These are phyloP conservation scores for Talaromyces sp. DNA, from an alignment of 2,329 filamentous ascomycete species.

Conservation along the genomic window DNA sequence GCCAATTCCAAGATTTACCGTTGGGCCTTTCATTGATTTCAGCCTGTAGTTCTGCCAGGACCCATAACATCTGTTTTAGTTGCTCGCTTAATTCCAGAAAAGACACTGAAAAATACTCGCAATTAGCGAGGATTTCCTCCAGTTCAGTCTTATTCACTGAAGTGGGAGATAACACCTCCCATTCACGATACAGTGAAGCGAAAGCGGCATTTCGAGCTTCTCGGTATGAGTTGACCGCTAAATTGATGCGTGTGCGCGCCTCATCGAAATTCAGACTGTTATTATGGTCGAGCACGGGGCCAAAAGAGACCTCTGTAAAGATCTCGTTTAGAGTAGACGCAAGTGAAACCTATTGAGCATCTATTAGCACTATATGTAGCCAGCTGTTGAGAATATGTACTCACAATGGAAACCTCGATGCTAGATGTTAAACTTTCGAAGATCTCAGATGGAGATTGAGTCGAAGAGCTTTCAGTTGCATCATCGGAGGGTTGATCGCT, in stretches of 20 bases:
- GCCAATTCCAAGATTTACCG: not conserved
- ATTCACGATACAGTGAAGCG: slow-evolving; percentile 74
- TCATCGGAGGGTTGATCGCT: not conserved
- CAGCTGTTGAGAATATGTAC: not conserved
- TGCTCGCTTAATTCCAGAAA: slow-evolving; percentile 87
- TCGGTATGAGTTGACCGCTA: slow-evolving; percentile 62
- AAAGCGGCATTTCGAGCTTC: slow-evolving; percentile 73
- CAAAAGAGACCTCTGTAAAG: not conserved
- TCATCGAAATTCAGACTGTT: not conserved
- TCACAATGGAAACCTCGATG: not conserved
- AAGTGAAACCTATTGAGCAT: not conserved
- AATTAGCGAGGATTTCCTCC: slow-evolving; percentile 92
- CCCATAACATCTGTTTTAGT: slow-evolving; percentile 76
- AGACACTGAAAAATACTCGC: slow-evolving; percentile 91
- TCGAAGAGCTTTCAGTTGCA: not conserved
- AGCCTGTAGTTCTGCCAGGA: slow-evolving; percentile 78
- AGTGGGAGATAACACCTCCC: slow-evolving; percentile 69
- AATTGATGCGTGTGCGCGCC: not conserved
- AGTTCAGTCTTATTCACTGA: slow-evolving; percentile 84
- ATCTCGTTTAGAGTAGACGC: not conserved
- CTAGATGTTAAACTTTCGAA: not conserved
- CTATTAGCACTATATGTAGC: not conserved
- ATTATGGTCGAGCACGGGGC: not conserved
- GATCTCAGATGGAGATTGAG: slow-evolving; percentile 55
- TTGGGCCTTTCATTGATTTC: slow-evolving; percentile 58